A percentile compares a stretch with the other conserved stretches of the same genome.
Conservation (phyloP, 2,329 filamentous ascomycete species). For the Chaetomium globosum region DNA sequence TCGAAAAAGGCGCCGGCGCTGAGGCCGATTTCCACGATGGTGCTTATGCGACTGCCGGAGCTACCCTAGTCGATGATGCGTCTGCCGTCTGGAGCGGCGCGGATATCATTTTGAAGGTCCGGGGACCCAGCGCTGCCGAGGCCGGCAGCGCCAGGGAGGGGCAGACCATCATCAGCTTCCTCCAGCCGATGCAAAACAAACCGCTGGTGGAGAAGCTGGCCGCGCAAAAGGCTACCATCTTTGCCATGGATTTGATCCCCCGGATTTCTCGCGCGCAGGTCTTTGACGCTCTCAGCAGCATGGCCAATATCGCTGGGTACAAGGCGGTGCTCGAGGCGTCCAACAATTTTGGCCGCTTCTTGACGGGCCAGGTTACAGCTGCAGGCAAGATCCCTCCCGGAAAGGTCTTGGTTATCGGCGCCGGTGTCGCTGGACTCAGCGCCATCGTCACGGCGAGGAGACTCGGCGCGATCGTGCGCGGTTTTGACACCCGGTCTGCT, state of each 20-base stretch:
- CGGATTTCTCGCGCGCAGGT: slow-evolving; percentile 86
- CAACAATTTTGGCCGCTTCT: slow-evolving; percentile 83
- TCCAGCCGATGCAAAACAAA: slow-evolving; percentile 82
- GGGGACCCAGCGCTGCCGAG: slow-evolving; percentile 71
- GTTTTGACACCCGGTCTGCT: slow-evolving; percentile 88
- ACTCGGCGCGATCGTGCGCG: slow-evolving; percentile 85
- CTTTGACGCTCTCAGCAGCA: slow-evolving; percentile 86
- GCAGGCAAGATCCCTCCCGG: slow-evolving; percentile 88
- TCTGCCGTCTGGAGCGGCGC: slow-evolving; percentile 71
- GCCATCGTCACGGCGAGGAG: slow-evolving; percentile 84
- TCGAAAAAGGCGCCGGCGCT: slow-evolving; percentile 79
- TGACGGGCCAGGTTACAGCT: slow-evolving; percentile 87
- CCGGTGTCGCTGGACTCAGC: slow-evolving; percentile 84
- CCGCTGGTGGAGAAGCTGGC: slow-evolving; percentile 73
- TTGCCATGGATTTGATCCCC: slow-evolving; percentile 93
- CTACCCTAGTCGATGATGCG: slow-evolving; percentile 70
- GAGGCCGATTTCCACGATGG: slow-evolving; percentile 76
- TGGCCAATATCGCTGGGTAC: slow-evolving; percentile 94
- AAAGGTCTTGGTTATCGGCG: slow-evolving; percentile 88
- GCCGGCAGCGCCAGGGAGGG: slow-evolving; percentile 67
- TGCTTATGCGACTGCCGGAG: slow-evolving; percentile 76
- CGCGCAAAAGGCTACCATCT: slow-evolving; percentile 69
- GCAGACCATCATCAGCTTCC: slow-evolving; percentile 77
- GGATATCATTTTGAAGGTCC: slow-evolving; percentile 83
- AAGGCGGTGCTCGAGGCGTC: slow-evolving; percentile 89